Evolutionary conservation across 495 filamentous ascomycete genomes (phyloP).

Genomic region (Daldinia childiae): DNA sequence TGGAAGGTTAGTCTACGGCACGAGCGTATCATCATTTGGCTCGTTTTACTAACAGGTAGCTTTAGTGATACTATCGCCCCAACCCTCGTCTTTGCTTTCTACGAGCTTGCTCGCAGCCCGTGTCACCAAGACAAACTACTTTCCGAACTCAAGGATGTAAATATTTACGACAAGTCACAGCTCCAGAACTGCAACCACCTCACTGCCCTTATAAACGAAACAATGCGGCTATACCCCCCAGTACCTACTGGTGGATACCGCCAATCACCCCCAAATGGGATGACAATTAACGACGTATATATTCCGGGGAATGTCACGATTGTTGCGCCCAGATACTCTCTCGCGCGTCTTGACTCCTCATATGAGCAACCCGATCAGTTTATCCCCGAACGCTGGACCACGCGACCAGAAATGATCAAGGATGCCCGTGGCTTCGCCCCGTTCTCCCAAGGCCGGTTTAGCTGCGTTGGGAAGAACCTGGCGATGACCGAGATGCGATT

Average conservation of each 20-base stretch:
- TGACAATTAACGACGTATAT: constrained; percentile 52
- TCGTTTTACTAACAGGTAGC: constrained; percentile 30
- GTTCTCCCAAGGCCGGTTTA: constrained; percentile 57
- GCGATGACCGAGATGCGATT: constrained; percentile 62
- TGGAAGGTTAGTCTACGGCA: constrained; percentile 48
- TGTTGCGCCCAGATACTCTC: constrained; percentile 42
- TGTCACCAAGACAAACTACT: constrained; percentile 47
- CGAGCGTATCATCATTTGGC: not conserved
- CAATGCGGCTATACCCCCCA: constrained; percentile 60
- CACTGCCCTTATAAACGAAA: constrained; percentile 62
- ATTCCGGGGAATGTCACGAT: constrained; percentile 57
- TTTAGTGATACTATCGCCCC: constrained; percentile 52
- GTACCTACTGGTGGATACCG: constrained; percentile 51
- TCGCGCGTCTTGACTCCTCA: constrained; percentile 51
- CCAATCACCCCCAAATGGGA: constrained; percentile 54
- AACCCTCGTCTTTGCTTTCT: constrained; percentile 54
- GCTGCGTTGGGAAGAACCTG: constrained; percentile 63
- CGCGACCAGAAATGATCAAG: constrained; percentile 52
- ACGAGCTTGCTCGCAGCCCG: constrained; percentile 51
- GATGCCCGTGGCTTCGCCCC: constrained; percentile 60
- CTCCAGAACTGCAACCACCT: constrained; percentile 46
- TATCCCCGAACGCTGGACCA: constrained; percentile 65
- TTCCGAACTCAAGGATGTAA: constrained; percentile 41
- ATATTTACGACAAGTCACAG: constrained; percentile 28
- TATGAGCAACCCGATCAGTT: constrained; percentile 55